These are phyloP conservation scores for Lactarius psammicola DNA, from an alignment of 768 basidiomycete genomes.

Conservation along the genomic window DNA sequence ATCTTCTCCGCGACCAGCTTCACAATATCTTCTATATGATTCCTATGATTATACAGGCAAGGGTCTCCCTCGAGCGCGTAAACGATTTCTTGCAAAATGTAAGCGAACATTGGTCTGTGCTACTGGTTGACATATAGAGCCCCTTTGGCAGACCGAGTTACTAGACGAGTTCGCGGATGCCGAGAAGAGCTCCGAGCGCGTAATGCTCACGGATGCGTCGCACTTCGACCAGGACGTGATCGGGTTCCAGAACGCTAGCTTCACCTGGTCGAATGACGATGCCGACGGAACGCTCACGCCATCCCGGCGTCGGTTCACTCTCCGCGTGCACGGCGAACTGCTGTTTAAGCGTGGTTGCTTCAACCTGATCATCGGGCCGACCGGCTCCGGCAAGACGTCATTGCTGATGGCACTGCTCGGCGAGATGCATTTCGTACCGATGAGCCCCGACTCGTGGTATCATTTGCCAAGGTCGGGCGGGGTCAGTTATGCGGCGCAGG, in stretches of 20 bases:
- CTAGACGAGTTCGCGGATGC: conserved; percentile 33
- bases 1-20: conserved; percentile 40
- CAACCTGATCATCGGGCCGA: conserved; percentile 61
- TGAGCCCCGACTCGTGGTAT: conserved; percentile 56
- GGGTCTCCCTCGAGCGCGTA: conserved; percentile 42
- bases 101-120: background rate
- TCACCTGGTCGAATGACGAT: conserved; percentile 50
- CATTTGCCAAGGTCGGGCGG: conserved; percentile 66
- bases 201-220: conserved; percentile 26
- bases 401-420: conserved; percentile 63
- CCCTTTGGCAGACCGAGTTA: conserved; percentile 34
- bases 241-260: conserved; percentile 54
- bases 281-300: conserved; percentile 41
- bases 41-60: conserved; percentile 33
- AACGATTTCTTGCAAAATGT: conserved; percentile 41
- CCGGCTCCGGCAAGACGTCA: conserved; percentile 60
- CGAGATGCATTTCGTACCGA: conserved; percentile 64
- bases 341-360: conserved; percentile 52
- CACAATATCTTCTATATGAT: conserved; percentile 32
- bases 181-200: conserved; percentile 19
- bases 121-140: background rate
- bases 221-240: conserved; percentile 35
- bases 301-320: conserved; percentile 46
- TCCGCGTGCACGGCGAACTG: conserved; percentile 53
- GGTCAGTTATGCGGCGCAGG: conserved; percentile 79